Evolutionary conservation across 306 rosid genomes (phyloP).

Genomic region (Vachellia pachyceras): DNA sequence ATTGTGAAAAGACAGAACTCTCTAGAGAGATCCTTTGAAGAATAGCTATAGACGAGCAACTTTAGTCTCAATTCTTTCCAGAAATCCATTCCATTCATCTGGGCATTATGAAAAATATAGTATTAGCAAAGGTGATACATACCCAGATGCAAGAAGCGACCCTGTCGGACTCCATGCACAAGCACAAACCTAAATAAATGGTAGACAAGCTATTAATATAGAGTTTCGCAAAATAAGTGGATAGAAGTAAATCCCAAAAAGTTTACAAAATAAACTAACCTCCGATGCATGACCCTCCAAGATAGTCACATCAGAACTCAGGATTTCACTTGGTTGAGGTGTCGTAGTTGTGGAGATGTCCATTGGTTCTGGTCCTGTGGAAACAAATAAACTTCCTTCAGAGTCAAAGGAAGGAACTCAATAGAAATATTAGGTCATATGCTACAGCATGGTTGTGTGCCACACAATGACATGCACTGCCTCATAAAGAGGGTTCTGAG

Average conservation of each 20-base stretch:
- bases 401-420: slow-evolving; percentile 32
- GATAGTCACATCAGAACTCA: slow-evolving; percentile 79
- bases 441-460: background rate
- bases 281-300: slow-evolving; percentile 96
- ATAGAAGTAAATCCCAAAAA: slow-evolving; percentile 4
- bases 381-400: slow-evolving; percentile 34
- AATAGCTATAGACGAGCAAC: background rate
- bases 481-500: slow-evolving; percentile 8
- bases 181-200: slow-evolving; percentile 80
- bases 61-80: background rate
- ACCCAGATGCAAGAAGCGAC: slow-evolving; percentile 98
- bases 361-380: slow-evolving; percentile 75
- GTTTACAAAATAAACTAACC: slow-evolving; percentile 56
- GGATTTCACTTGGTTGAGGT: slow-evolving; percentile 70
- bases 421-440: slow-evolving; percentile 7
- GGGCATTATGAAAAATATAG: slow-evolving; percentile 17
- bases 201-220: slow-evolving; percentile 35
- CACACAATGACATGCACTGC: slow-evolving; percentile 18
- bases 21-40: background rate
- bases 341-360: slow-evolving; percentile 66
- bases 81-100: slow-evolving; percentile 14
- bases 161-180: slow-evolving; percentile 98
- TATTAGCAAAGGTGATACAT: slow-evolving; percentile 38
- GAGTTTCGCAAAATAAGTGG: slow-evolving; percentile 22
- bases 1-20: background rate